These are phyloP conservation scores for Blastobotrys indianensis DNA, from an alignment of 1,139 yeast genomes.

Conservation along the genomic window DNA sequence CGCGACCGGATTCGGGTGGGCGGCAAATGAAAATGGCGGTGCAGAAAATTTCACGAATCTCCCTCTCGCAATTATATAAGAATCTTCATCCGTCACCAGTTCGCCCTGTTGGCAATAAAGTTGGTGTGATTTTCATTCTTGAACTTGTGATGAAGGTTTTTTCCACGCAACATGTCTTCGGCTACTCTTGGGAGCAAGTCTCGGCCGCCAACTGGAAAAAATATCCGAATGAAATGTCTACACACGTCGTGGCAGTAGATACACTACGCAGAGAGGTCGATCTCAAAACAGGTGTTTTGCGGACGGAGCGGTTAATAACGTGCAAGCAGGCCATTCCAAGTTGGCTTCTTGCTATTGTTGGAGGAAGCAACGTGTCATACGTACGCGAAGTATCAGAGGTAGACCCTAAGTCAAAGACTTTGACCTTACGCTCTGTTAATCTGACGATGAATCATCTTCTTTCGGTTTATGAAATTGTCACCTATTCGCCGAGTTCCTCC, in stretches of 20 bases:
- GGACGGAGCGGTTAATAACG: slow-evolving; percentile 83
- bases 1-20: not conserved
- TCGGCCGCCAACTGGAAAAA: slow-evolving; percentile 97
- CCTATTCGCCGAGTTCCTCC: slow-evolving; percentile 60
- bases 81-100: not conserved
- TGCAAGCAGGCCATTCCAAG: slow-evolving; percentile 82
- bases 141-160: slow-evolving; percentile 62
- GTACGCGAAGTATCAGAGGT: slow-evolving; percentile 89
- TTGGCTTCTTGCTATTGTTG: slow-evolving; percentile 73
- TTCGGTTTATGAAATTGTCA: slow-evolving; percentile 79
- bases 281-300: slow-evolving; percentile 48
- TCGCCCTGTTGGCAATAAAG: not conserved
- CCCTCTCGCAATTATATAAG: not conserved
- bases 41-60: not conserved
- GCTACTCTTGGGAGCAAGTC: slow-evolving; percentile 90
- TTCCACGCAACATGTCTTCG: slow-evolving; percentile 58
- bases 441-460: slow-evolving; percentile 73
- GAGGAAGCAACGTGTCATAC: slow-evolving; percentile 67
- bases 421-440: slow-evolving; percentile 81
- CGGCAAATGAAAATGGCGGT: not conserved
- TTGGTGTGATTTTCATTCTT: too few relatives aligned
- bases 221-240: slow-evolving; percentile 85
- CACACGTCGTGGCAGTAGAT: slow-evolving; percentile 95
- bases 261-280: slow-evolving; percentile 68
- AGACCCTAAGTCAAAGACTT: slow-evolving; percentile 56